Conservation (phyloP, 768 basidiomycete species). For the Rhizopogon vulgaris region DNA sequence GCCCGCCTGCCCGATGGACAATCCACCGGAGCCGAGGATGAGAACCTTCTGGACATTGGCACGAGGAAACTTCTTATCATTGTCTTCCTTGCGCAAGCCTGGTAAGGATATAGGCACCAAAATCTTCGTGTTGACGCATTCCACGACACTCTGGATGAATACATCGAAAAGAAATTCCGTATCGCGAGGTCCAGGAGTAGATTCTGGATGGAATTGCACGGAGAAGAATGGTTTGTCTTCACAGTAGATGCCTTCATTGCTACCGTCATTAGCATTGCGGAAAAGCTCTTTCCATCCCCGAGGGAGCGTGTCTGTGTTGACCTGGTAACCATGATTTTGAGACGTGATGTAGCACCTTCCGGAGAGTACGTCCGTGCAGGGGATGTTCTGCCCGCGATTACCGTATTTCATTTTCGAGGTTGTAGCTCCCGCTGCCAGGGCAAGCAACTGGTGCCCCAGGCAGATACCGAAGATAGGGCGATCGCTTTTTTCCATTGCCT, state of each 20-base stretch:
- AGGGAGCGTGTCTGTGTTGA: slow-evolving; percentile 74
- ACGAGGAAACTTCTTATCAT: slow-evolving; percentile 65
- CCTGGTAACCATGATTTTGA: slow-evolving; percentile 98
- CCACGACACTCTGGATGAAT: slow-evolving; percentile 83
- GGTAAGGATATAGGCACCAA: slow-evolving; percentile 62
- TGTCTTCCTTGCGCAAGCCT: slow-evolving; percentile 78
- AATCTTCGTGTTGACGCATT: slow-evolving; percentile 55
- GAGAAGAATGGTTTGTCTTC: slow-evolving; percentile 94
- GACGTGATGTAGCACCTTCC: slow-evolving; percentile 98
- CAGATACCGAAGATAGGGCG: slow-evolving; percentile 97
- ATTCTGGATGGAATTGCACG: slow-evolving; percentile 99
- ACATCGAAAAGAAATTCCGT: slow-evolving; percentile 99
- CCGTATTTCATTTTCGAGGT: slow-evolving; percentile 99
- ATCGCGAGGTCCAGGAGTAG: slow-evolving; percentile 92
- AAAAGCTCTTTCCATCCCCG: slow-evolving; percentile 91
- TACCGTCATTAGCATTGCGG: slow-evolving; percentile 92
- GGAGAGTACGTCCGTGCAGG: slow-evolving; percentile 88
- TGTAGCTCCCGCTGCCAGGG: slow-evolving; percentile 86
- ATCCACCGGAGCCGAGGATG: slow-evolving; percentile 93
- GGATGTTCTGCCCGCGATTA: slow-evolving; percentile 98
- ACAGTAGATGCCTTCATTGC: slow-evolving; percentile 97
- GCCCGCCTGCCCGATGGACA: slow-evolving; percentile 98
- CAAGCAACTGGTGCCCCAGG: slow-evolving; percentile 94
- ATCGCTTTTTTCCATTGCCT: slow-evolving; percentile 65
- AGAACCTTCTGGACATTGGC: slow-evolving; percentile 87